Evolutionary conservation across 148 eudicot species (phyloP), one percentile per base, ranked within the genome.

Genomic region (Chenopodium berlandieri): DNA sequence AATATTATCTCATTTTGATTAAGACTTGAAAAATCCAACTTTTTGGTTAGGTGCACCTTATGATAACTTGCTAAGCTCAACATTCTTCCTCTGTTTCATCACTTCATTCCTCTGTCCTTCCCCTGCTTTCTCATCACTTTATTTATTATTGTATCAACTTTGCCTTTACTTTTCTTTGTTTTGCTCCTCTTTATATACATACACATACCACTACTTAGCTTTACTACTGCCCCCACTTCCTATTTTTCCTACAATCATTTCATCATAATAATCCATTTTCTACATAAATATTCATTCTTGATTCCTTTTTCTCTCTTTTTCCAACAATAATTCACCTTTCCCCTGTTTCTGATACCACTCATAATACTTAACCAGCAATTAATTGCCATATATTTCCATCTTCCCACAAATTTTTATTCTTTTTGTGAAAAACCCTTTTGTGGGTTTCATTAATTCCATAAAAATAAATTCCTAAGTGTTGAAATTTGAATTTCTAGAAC

Each of bases 81-180:
- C 82, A 83, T 69, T 80, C 79, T 22, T 14, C 31, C n/a, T 22
- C 64, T 78, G 27, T 50, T 27, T 63, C 65, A 40, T 12, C 58
- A 32, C 12, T 44, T n/a, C 75, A 66, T 22, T 56, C 48, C 54
- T 37, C 78, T 80, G 74, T 75, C 40, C 75, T 69, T 82, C 69
- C 72, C 67, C 76, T 81, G 78, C 71, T 78, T 83, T 65, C 71
- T 73, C 78, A 70, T 78, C 58, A 16, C 83, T 70, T 80, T 84
- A 76, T 70, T 80, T 84, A 76, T 80, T 80, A 10, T 34, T 31
- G 73, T 71, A 40, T 62, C 2, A 44, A 17, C 70, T 47, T 82
- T 58, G 23, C 64, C 74, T 73, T 73, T 76, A 34, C 79, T 70
- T 52, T 75, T 11, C 7, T 31, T 32, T 50, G 74, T 78, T 46